Percentiles rank a stretch among this genome's conserved stretches.
Conservation (phyloP, 169 alveolate genomes). For the Cryptosporidium parvum region DNA sequence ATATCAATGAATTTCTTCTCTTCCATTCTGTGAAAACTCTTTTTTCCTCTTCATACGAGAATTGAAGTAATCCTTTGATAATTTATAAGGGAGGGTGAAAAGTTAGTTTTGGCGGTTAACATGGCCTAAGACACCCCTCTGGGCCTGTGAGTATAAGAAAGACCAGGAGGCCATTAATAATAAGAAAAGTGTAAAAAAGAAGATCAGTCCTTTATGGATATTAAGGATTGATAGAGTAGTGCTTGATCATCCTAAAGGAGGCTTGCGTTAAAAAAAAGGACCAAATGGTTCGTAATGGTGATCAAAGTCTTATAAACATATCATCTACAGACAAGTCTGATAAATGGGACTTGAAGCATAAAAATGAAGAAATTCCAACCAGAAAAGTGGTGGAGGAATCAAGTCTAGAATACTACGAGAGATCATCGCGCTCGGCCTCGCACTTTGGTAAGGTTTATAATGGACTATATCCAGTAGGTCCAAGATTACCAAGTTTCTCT, state of each 20-base stretch:
- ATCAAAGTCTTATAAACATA: conserved; percentile 11
- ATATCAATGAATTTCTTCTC: background rate
- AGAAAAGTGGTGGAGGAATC: conserved; percentile 16
- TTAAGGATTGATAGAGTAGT: conserved; percentile 11
- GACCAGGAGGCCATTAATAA: conserved; percentile 26
- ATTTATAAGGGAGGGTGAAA: background rate
- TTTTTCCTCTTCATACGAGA: no score
- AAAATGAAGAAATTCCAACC: conserved; percentile 7
- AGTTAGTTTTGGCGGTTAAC: conserved; percentile 14
- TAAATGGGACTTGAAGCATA: background rate
- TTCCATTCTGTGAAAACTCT: background rate
- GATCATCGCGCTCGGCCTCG: conserved; percentile 23
- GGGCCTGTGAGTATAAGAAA: conserved; percentile 58
- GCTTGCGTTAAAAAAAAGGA: conserved; percentile 15
- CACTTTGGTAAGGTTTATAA: conserved; percentile 73
- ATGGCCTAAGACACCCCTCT: conserved; percentile 72
- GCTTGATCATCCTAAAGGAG: conserved; percentile 33
- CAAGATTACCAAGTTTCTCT: conserved; percentile 40
- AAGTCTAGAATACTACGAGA: conserved; percentile 50
- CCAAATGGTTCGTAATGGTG: conserved; percentile 57
- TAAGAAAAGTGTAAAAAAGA: background rate
- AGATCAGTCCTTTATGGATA: conserved; percentile 15
- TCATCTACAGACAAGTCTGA: conserved; percentile 10
- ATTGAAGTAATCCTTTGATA: no score
- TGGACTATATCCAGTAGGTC: conserved; percentile 74